These are phyloP conservation scores for Zygosaccharomyces pseudorouxii DNA, from an alignment of 805 yeast genomes.

Conservation along the genomic window DNA sequence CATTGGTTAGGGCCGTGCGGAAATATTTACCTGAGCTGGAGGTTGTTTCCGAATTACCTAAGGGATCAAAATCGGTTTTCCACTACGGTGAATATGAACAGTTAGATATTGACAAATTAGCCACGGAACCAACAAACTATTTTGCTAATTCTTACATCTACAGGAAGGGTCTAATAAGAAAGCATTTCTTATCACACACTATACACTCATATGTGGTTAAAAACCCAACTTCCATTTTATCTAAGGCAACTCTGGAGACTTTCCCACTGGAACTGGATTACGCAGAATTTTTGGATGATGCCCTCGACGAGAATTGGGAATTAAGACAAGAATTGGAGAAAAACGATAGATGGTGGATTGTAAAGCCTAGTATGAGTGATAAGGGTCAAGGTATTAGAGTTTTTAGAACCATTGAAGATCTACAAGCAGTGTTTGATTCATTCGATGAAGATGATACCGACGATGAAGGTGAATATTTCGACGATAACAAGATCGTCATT, in stretches of 20 bases:
- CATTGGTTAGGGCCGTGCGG: slow-evolving; percentile 33
- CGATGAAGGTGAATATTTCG: slow-evolving; percentile 35
- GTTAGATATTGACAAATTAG: slow-evolving; percentile 61
- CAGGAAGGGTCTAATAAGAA: slow-evolving; percentile 85
- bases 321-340: slow-evolving; percentile 68
- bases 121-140: slow-evolving; percentile 42
- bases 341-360: slow-evolving; percentile 68
- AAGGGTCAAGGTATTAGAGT: slow-evolving; percentile 93
- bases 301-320: slow-evolving; percentile 89
- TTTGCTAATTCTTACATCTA: slow-evolving; percentile 76
- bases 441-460: slow-evolving; percentile 72
- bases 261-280: slow-evolving; percentile 84
- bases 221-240: slow-evolving; percentile 61
- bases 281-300: slow-evolving; percentile 92
- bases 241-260: slow-evolving; percentile 62
- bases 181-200: slow-evolving; percentile 83
- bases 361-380: slow-evolving; percentile 96
- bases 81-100: slow-evolving; percentile 92
- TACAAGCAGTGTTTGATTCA: slow-evolving; percentile 77
- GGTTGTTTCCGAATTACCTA: slow-evolving; percentile 28
- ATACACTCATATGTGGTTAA: slow-evolving; percentile 71
- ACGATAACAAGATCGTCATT: slow-evolving; percentile 64
- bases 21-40: slow-evolving; percentile 35
- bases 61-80: slow-evolving; percentile 40
- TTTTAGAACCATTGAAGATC: slow-evolving; percentile 70